Evolutionary conservation across 1,284 basidiomycete genomes (phyloP).

Genomic region (Cerrena zonata): DNA sequence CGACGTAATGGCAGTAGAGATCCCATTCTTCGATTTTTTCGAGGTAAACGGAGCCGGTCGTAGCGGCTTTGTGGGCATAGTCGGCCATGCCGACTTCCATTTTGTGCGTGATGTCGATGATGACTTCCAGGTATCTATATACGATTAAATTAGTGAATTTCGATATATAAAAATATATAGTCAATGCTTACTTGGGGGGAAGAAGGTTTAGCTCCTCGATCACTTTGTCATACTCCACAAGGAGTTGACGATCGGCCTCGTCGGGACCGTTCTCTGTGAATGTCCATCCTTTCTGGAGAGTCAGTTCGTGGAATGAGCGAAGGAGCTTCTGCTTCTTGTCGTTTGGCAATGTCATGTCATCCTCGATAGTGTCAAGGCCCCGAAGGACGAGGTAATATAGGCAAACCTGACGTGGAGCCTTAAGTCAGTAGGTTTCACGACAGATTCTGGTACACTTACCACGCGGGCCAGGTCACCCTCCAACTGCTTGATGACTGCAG

Average conservation of each 20-base stretch:
- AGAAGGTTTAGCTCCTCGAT: slow-evolving; percentile 79
- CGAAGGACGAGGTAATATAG: slow-evolving; percentile 94
- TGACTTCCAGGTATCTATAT: slow-evolving; percentile 77
- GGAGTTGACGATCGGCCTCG: slow-evolving; percentile 86
- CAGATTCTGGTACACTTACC: slow-evolving; percentile 47
- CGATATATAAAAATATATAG: too few relatives aligned
- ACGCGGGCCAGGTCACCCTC: slow-evolving; percentile 91
- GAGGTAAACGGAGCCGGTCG: slow-evolving; percentile 64
- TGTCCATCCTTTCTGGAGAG: slow-evolving; percentile 82
- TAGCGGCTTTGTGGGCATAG: slow-evolving; percentile 79
- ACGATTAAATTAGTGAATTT: too few relatives aligned
- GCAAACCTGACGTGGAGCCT: slow-evolving; percentile 59
- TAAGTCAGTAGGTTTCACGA: background rate
- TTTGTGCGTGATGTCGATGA: slow-evolving; percentile 76
- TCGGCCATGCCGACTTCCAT: slow-evolving; percentile 97
- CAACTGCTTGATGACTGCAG: slow-evolving; percentile 93
- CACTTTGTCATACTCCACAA: slow-evolving; percentile 82
- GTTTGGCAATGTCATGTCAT: slow-evolving; percentile 95
- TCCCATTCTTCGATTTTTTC: slow-evolving; percentile 82
- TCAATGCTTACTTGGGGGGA: slow-evolving; percentile 49
- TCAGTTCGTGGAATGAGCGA: slow-evolving; percentile 78
- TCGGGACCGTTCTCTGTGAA: slow-evolving; percentile 80
- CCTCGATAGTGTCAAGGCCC: slow-evolving; percentile 93
- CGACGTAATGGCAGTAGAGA: slow-evolving; percentile 98
- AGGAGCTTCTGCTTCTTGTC: slow-evolving; percentile 83